phyloP scores from a whole-genome alignment of 1,284 basidiomycete species.

The Gymnopus androsaceus region DNA sequence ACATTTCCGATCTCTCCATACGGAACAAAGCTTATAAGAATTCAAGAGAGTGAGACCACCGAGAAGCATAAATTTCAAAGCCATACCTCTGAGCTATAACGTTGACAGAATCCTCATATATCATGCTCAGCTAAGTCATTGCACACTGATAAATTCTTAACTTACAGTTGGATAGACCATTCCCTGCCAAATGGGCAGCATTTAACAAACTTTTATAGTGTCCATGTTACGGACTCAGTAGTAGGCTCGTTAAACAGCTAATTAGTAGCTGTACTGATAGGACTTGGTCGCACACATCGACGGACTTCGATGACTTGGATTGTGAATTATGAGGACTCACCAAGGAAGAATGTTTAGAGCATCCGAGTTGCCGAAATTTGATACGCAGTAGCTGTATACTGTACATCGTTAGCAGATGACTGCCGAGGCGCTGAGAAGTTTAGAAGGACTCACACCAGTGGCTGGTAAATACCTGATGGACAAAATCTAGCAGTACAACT shows the following conservation, averaged over 20 bases:
- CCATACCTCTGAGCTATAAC: background rate
- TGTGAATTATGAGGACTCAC: too few species aligned
- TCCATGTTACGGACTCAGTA: background rate
- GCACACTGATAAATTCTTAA: background rate
- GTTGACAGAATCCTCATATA: background rate
- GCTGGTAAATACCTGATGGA: constrained; percentile 13
- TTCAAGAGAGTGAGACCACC: background rate
- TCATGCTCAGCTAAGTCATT: background rate
- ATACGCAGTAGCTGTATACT: constrained; percentile 9
- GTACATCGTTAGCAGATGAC: background rate
- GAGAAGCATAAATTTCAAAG: background rate
- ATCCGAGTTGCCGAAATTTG: constrained; percentile 3
- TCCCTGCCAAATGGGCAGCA: too few species aligned
- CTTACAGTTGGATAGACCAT: constrained; percentile 2
- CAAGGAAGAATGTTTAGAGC: constrained; percentile 8
- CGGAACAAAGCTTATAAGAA: constrained; percentile 9
- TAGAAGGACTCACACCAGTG: constrained; percentile 13
- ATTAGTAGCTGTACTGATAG: background rate
- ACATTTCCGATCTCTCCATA: constrained; percentile 13
- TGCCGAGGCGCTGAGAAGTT: too few species aligned
- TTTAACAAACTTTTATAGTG: too few species aligned
- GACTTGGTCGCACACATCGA: background rate
- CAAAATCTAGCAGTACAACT: constrained; percentile 4
- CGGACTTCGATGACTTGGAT: background rate
- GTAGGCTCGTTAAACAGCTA: background rate